Evolutionary conservation across 768 basidiomycete genomes (phyloP), one percentile per base, ranked within the genome.

Genomic region (Neoboletus subvelutipes): DNA sequence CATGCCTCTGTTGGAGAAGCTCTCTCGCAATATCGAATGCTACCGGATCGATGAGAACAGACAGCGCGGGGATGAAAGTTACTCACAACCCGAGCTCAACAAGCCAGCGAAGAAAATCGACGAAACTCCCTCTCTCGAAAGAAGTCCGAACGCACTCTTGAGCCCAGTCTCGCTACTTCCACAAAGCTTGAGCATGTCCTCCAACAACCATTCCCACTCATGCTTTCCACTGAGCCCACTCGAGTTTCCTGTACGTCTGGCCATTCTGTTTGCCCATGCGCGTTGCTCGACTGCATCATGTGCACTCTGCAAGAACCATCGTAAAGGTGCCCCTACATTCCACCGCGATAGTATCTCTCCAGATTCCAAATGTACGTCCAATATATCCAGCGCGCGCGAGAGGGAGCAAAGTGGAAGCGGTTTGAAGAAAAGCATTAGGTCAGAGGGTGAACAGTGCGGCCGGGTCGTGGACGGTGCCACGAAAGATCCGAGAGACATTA

Each of bases 301-400:
- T 53, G 83, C 78, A 58, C 92, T 91, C 64, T 87, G 90, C 20
- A 98, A 75, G 72, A 98, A 92, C 90, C 94, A 98, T n/a, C 85
- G 80, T 43, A 98, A 74, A 2, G 91, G 87, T 2, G 88, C 88
- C 24, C 90, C 82, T 2, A 89, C 89, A 64, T 81, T 82, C 94
- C 95, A 99, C 29, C 92, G 81, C 3, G 90, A 82, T 18, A 99
- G 76, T 43, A 94, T 92, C 72, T 98, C 96, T 22, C 92, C 95
- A 0, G 90, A 90, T 67, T 97, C 92, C 13, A 99, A 81, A 71
- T 98, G 96, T 2, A 96, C 83, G 72, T 98, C 96, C 50, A 98
- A 80, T 50, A 94, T 84, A 68, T 99, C 96, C 40, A 99, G 82
- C 7, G 87, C 85, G 51, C 83, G 82, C 0, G 94, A 95, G 9